Evolutionary conservation across 306 rosid species (phyloP), one percentile per base, ranked within the genome.

Genomic region (Medicago arabica): DNA sequence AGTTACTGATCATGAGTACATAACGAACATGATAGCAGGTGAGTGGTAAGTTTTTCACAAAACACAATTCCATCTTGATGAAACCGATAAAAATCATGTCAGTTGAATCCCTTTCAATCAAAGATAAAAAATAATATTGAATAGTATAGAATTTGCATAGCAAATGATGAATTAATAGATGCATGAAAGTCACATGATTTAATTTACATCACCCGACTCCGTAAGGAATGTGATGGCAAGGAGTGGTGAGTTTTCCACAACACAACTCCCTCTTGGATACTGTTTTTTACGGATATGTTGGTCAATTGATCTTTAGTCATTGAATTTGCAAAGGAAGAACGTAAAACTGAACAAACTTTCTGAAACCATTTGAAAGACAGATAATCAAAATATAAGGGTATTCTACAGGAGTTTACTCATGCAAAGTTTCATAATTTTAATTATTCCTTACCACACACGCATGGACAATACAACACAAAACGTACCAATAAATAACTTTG

Each of bases 241-340:
- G 44, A 63, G 71, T 28, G 61, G 47, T 54, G 53, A 23, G 14
- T 14, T 58, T 44, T 47, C 76, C 34, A 59, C 72, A 59, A 28
- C 58, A 65, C 28, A 81, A 76, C 62, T 64, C 43, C 69, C 77
- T 69, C 38, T 63, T 18, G 15, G 60, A 69, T 61, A 50, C 21
- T 13, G 55, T 47, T 10, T 19, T 36, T 41, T 55, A 40, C 41
- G 1, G 14, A n/a, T 39, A 67, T 23, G 57, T 46, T 34, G 75
- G 39, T 55, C 47, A 44, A 21, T 46, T 71, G 43, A 71, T 55
- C 64, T 47, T 82, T 65, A 46, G 66, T 23, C 70, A 46, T 64
- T 31, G 47, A 58, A 54, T 31, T 64, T 39, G 63, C 41, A 15
- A 31, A 5, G 13, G 14, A 13, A 12, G 65, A 31, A 36, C 6